phyloP scores from a whole-genome alignment of 257 asterid species.

The Handroanthus guayacan region DNA sequence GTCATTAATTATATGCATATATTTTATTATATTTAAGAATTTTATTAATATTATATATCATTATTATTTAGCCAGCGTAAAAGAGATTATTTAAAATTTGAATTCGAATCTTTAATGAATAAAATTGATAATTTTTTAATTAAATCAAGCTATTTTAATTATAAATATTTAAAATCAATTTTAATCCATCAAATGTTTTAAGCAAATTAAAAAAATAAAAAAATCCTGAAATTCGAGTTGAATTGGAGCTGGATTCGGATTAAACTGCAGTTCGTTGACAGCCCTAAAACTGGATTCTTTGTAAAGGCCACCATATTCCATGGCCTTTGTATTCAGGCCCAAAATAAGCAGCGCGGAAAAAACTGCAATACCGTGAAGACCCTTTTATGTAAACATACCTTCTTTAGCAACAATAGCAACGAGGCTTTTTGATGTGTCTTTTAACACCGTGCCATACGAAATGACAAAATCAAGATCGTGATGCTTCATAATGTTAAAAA shows the following conservation, averaged over 20 bases:
- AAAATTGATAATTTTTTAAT: no score
- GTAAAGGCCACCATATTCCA: neutral
- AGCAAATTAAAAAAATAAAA: neutral
- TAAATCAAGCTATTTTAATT: no score
- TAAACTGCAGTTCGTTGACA: neutral
- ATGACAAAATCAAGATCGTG: neutral
- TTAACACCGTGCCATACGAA: constrained; percentile 66
- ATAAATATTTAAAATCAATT: no score
- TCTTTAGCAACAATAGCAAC: constrained; percentile 72
- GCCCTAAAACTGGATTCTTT: neutral
- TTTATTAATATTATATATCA: no score
- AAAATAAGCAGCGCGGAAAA: neutral
- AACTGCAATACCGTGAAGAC: neutral
- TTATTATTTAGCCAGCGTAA: no score
- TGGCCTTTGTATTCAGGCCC: neutral
- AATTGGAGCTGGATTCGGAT: no score
- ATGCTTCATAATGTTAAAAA: neutral
- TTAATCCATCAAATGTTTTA: neutral
- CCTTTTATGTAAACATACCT: constrained; percentile 45
- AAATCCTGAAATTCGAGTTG: neutral
- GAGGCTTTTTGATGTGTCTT: constrained; percentile 69
- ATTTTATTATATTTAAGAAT: no score
- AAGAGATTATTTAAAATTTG: no score
- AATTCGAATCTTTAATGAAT: no score
- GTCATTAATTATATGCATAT: no score